Evolutionary conservation across 768 basidiomycete species (phyloP).

Genomic region (Tricholoma terreum): DNA sequence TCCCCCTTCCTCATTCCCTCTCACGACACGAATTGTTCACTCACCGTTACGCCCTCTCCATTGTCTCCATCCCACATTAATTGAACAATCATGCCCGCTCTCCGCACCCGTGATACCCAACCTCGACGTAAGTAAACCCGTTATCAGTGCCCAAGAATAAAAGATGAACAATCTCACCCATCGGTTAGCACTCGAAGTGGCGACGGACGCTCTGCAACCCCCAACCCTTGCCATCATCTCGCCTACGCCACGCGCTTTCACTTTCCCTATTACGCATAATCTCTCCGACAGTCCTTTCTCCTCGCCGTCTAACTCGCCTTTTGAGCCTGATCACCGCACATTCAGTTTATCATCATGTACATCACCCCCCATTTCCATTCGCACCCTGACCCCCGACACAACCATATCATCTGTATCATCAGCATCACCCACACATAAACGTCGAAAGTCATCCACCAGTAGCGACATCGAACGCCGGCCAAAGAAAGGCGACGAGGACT

Average conservation of each 20-base stretch:
- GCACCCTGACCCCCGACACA: conserved; percentile 42
- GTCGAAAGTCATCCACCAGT: conserved; percentile 50
- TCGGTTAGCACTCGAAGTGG: conserved; percentile 67
- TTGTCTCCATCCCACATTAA: conserved; percentile 25
- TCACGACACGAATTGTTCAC: conserved; percentile 22
- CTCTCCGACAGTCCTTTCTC: conserved; percentile 68
- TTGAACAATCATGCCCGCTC: conserved; percentile 65
- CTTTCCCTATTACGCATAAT: conserved; percentile 59
- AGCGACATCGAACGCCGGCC: conserved; percentile 54
- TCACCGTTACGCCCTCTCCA: conserved; percentile 12
- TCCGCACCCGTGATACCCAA: conserved; percentile 75
- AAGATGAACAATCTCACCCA: conserved; percentile 11
- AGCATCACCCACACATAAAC: conserved; percentile 41
- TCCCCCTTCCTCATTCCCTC: conserved; percentile 21
- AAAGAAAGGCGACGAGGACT: conserved; percentile 76
- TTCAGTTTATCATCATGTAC: conserved; percentile 46
- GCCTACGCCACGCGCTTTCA: conserved; percentile 69
- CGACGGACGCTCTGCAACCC: conserved; percentile 56
- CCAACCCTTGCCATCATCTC: conserved; percentile 61
- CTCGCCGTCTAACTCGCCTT: conserved; percentile 66
- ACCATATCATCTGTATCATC: conserved; percentile 38
- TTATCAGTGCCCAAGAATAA: neutral
- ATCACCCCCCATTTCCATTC: conserved; percentile 32
- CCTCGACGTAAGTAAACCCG: conserved; percentile 38
- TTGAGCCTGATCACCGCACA: conserved; percentile 66